phyloP scores from a whole-genome alignment of 257 asterid genomes.

The Nicotiana noctiflora region DNA sequence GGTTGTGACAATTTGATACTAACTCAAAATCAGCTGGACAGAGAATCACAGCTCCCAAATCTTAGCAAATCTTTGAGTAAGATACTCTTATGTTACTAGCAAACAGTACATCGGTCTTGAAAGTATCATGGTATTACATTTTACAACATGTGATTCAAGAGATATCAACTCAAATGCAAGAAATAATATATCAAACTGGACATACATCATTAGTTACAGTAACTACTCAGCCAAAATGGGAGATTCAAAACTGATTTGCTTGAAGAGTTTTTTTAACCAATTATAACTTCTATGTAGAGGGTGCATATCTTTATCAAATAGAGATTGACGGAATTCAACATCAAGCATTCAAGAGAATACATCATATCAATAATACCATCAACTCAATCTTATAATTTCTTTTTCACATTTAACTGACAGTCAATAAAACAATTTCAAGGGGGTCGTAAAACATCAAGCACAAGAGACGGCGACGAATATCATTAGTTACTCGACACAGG shows the following conservation, averaged over 20 bases:
- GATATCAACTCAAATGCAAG: not conserved
- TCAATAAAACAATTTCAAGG: not conserved
- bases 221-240: not conserved
- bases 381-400: not conserved
- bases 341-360: not conserved
- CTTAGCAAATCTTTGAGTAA: not conserved
- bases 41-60: not conserved
- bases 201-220: not conserved
- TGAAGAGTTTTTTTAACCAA: not conserved
- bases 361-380: not conserved
- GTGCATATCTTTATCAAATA: not conserved
- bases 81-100: not conserved
- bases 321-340: not conserved
- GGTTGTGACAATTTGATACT: not conserved
- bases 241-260: not conserved
- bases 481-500: not conserved
- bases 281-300: not conserved
- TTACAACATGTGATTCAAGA: not conserved
- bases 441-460: not conserved
- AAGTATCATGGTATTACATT: not conserved
- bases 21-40: not conserved
- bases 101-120: not conserved
- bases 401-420: not conserved
- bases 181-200: not conserved
- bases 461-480: not conserved